Conservation (phyloP, 495 filamentous ascomycete species). For the Penicillium diatomitis region DNA sequence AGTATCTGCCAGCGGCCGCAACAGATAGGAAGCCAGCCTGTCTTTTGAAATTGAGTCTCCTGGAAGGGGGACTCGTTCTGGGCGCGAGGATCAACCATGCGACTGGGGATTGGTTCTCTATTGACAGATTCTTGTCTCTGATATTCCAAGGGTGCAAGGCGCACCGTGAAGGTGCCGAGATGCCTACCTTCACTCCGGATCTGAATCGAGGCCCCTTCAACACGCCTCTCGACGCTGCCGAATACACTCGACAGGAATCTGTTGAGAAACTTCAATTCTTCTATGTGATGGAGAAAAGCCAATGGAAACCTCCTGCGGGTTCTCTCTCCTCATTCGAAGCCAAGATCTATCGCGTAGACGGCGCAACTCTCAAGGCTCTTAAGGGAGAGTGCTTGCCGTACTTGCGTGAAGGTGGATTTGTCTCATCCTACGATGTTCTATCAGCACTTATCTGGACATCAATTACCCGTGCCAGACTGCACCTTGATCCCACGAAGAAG, state of each 20-base stretch:
- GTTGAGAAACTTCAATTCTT: conserved; percentile 8
- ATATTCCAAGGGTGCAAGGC: conserved; percentile 16
- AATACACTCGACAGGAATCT: conserved; percentile 5
- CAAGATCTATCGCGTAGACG: conserved; percentile 12
- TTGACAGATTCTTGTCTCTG: conserved; percentile 16
- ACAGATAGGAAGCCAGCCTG: conserved; percentile 8
- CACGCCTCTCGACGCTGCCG: not conserved
- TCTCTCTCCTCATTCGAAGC: conserved; percentile 3
- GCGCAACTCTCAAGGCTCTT: conserved; percentile 6
- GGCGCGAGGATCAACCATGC: conserved; percentile 14
- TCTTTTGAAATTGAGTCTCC: conserved; percentile 14
- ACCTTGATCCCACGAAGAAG: conserved; percentile 10
- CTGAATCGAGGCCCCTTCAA: conserved; percentile 16
- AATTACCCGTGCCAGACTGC: conserved; percentile 11
- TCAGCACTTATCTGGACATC: conserved; percentile 16
- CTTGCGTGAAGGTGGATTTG: conserved; percentile 10
- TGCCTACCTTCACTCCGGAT: conserved; percentile 12
- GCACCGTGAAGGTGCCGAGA: conserved; percentile 4
- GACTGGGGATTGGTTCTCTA: conserved; percentile 19
- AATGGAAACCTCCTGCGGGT: conserved; percentile 5
- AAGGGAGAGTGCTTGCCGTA: conserved; percentile 9
- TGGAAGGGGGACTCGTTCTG: conserved; percentile 17
- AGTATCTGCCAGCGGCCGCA: conserved; percentile 7
- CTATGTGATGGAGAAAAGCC: conserved; percentile 11
- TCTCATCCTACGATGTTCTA: conserved; percentile 21